Evolutionary conservation across 371 early-diverging fungal species (phyloP).

Genomic region (Chytridium lagenaria): DNA sequence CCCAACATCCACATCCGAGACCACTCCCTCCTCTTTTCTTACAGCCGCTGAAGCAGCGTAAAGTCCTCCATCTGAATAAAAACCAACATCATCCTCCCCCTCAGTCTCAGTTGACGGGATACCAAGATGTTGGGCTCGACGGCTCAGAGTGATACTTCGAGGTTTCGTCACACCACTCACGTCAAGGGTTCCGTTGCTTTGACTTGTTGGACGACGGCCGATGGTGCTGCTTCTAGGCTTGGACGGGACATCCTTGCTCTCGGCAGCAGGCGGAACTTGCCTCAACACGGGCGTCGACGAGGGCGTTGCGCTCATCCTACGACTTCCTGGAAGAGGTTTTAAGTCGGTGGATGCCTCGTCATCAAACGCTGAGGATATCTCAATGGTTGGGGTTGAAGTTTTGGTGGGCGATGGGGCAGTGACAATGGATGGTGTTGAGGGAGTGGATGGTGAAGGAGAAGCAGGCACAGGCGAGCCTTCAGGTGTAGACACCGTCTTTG

Average conservation of each 20-base stretch:
- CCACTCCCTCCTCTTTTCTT: not conserved
- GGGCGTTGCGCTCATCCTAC: no score
- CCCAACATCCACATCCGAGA: not conserved
- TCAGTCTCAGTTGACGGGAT: no score
- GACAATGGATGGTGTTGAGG: constrained; percentile 3
- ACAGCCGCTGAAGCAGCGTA: not conserved
- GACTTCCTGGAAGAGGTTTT: not conserved
- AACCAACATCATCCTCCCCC: not conserved
- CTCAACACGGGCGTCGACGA: not conserved
- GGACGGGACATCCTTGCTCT: not conserved
- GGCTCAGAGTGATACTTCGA: no score
- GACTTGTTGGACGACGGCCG: not conserved
- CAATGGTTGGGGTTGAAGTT: not conserved
- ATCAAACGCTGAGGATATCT: not conserved
- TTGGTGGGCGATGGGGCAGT: not conserved
- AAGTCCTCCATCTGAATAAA: constrained; percentile 3
- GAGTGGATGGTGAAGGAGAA: not conserved
- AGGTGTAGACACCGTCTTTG: not conserved
- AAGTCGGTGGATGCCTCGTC: not conserved
- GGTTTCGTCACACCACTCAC: no score
- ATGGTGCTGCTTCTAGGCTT: not conserved
- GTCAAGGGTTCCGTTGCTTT: not conserved
- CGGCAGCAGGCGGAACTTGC: not conserved
- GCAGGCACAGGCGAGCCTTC: not conserved
- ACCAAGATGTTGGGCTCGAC: no score